Percentiles rank a stretch among this genome's conserved stretches.
Conservation (phyloP, 2,329 filamentous ascomycete species). For the Basipetospora chlamydospora region DNA sequence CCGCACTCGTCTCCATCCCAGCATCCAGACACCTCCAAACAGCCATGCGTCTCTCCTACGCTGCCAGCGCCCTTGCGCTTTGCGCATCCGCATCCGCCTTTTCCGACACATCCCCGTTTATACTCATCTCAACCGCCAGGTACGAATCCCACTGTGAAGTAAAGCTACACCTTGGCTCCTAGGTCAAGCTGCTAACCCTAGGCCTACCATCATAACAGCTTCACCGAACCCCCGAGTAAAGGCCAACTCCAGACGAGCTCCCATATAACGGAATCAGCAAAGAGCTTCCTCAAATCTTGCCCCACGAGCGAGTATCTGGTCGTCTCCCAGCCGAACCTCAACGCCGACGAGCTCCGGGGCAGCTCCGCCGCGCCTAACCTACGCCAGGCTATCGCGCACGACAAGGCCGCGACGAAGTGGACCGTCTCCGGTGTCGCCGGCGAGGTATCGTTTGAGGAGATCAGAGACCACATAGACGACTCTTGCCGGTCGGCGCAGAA, state of each 20-base stretch:
- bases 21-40: background rate
- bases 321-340: conserved; percentile 61
- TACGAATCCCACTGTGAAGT: too few species aligned
- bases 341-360: conserved; percentile 47
- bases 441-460: conserved; percentile 23
- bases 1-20: too few species aligned
- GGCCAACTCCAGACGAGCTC: conserved; percentile 31
- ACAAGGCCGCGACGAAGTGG: conserved; percentile 23
- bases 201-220: conserved; percentile 16
- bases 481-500: conserved; percentile 28
- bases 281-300: conserved; percentile 47
- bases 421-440: conserved; percentile 46
- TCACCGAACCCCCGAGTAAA: conserved; percentile 18
- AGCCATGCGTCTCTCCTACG: conserved; percentile 38
- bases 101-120: conserved; percentile 75
- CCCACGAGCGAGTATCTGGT: conserved; percentile 65
- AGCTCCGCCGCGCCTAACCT: conserved; percentile 30
- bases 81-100: conserved; percentile 55
- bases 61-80: conserved; percentile 36
- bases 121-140: conserved; percentile 74
- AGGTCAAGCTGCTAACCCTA: too few species aligned
- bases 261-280: conserved; percentile 26
- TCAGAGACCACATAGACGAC: conserved; percentile 29
- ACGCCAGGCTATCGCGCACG: conserved; percentile 22
- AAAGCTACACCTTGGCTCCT: too few species aligned